Conservation (phyloP, 1,139 yeast species). For the Hemisphaericaspora lyxosophila region DNA sequence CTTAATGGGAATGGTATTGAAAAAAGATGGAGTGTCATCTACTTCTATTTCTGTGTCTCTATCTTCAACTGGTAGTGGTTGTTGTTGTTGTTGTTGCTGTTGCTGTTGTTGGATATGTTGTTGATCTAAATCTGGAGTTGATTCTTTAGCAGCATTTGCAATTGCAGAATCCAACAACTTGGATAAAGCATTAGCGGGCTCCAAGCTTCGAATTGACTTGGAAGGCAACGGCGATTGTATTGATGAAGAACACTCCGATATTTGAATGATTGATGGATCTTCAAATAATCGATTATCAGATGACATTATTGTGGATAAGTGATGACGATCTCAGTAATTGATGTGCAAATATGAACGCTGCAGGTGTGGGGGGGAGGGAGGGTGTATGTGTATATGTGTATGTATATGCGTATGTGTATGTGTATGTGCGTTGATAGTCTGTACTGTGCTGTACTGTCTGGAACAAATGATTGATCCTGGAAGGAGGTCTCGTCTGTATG, state of each 20-base stretch:
- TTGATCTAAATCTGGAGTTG: slow-evolving; percentile 38
- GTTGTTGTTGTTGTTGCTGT: slow-evolving; percentile 1
- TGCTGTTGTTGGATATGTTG: background rate
- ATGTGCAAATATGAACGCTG: too few species aligned
- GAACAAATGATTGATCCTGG: too few species aligned
- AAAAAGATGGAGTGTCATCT: slow-evolving; percentile 3
- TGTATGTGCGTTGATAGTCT: too few species aligned
- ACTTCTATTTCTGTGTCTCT: slow-evolving; percentile 6
- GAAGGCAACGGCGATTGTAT: slow-evolving; percentile 6
- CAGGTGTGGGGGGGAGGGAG: too few species aligned
- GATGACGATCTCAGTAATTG: too few species aligned
- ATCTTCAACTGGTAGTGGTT: slow-evolving; percentile 13
- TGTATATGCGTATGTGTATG: too few species aligned
- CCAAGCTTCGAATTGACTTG: slow-evolving; percentile 17
- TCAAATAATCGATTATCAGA: slow-evolving; percentile 24
- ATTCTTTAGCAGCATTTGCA: slow-evolving; percentile 51
- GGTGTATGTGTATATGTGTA: too few species aligned
- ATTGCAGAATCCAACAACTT: slow-evolving; percentile 43
- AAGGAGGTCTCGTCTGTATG: too few species aligned
- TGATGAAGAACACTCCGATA: slow-evolving; percentile 11
- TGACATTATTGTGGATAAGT: slow-evolving; percentile 7
- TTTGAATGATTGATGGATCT: slow-evolving; percentile 37
- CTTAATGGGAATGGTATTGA: slow-evolving; percentile 14
- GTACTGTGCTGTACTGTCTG: too few species aligned
- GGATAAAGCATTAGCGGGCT: slow-evolving; percentile 42